Conservation (phyloP, 2,329 filamentous ascomycete species). For the Eutypa lata region DNA sequence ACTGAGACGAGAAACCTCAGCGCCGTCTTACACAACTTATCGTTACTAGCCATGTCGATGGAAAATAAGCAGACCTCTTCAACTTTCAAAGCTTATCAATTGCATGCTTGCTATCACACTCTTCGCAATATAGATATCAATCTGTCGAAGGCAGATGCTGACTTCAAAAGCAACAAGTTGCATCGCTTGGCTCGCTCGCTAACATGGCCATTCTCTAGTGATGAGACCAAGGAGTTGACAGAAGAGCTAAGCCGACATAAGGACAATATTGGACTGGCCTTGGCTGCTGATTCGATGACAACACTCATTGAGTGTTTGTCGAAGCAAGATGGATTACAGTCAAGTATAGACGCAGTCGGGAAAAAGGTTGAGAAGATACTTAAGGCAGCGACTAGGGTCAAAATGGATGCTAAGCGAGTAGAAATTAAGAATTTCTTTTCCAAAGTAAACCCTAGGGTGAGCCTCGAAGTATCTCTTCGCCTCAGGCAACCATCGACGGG, state of each 20-base stretch:
- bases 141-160: not conserved
- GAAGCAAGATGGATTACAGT: not conserved
- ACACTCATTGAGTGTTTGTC: not conserved
- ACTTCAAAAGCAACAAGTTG: not conserved
- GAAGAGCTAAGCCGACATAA: not conserved
- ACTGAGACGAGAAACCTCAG: not conserved
- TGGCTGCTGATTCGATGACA: not conserved
- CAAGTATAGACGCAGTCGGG: not conserved
- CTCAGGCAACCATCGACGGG: not conserved
- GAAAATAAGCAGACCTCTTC: not conserved
- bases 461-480: not conserved
- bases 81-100: not conserved
- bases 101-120: not conserved
- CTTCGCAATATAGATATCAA: not conserved
- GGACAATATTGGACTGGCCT: not conserved
- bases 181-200: not conserved
- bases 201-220: not conserved
- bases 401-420: not conserved
- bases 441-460: not conserved
- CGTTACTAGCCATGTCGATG: not conserved
- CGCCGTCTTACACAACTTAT: not conserved
- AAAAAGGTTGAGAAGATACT: not conserved
- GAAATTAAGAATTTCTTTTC: not conserved
- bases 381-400: too few species aligned
- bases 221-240: not conserved